Percentiles rank a stretch among this genome's conserved stretches.
Conservation (phyloP, 495 filamentous ascomycete species). For the Polyplosphaeria fusca region DNA sequence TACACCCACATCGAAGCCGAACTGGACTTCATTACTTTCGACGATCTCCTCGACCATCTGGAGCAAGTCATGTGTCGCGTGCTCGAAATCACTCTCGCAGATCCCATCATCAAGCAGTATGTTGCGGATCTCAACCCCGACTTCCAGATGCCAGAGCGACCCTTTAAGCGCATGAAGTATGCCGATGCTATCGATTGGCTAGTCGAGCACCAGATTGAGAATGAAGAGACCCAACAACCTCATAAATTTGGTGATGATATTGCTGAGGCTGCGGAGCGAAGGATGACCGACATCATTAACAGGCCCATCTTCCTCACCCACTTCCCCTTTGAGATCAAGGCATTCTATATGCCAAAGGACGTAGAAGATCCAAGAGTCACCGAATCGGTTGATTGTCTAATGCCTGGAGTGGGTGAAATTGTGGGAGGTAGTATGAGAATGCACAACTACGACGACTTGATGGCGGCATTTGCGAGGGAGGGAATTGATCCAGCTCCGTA, state of each 20-base stretch:
- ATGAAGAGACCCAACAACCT: conserved; percentile 84
- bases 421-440: conserved; percentile 97
- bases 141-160: conserved; percentile 78
- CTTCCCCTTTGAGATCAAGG: conserved; percentile 97
- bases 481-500: conserved; percentile 82
- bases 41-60: conserved; percentile 85
- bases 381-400: conserved; percentile 92
- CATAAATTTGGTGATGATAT: conserved; percentile 97
- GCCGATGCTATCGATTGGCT: conserved; percentile 93
- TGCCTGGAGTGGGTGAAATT: conserved; percentile 97
- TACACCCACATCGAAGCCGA: conserved; percentile 98
- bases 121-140: conserved; percentile 82
- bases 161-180: conserved; percentile 96
- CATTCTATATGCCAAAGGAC: conserved; percentile 99
- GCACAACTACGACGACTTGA: conserved; percentile 85
- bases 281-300: conserved; percentile 96
- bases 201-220: conserved; percentile 77
- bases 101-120: conserved; percentile 64
- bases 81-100: conserved; percentile 67
- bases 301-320: conserved; percentile 93
- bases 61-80: conserved; percentile 87
- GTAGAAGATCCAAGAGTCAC: conserved; percentile 78
- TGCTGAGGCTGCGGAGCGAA: conserved; percentile 92
- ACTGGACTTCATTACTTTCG: conserved; percentile 92
- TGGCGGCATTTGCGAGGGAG: conserved; percentile 82